Conservation (phyloP, 208 protist genomes). For the Spongospora subterranea region DNA sequence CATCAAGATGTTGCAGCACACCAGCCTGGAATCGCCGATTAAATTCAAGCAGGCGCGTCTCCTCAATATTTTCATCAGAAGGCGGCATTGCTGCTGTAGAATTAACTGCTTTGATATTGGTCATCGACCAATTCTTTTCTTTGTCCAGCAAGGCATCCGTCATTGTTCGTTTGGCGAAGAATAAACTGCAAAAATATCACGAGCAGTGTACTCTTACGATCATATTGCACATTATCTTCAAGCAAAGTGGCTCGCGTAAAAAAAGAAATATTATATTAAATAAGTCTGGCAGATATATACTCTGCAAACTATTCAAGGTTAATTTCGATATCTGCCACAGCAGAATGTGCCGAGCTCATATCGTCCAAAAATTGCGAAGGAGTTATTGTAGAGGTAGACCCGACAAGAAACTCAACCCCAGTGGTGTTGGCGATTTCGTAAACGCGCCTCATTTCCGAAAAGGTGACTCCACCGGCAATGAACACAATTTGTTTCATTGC, state of each 20-base stretch:
- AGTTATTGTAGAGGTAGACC: neutral
- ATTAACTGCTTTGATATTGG: too few species aligned
- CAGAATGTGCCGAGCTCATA: constrained; percentile 16
- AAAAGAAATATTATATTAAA: too few species aligned
- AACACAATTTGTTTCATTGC: neutral
- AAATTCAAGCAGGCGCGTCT: neutral
- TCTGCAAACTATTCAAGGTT: too few species aligned
- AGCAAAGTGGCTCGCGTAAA: too few species aligned
- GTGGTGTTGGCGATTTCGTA: constrained; percentile 11
- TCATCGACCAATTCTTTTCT: too few species aligned
- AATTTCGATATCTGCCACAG: constrained; percentile 52
- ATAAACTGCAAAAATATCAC: too few species aligned
- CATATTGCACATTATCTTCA: too few species aligned
- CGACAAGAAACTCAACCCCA: neutral
- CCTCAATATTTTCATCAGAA: neutral
- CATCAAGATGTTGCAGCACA: constrained; percentile 3
- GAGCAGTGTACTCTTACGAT: too few species aligned
- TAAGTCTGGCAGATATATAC: too few species aligned
- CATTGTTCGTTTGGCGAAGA: too few species aligned
- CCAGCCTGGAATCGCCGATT: constrained; percentile 5
- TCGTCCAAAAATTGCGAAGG: constrained; percentile 33
- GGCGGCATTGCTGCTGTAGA: too few species aligned
- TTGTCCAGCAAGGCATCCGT: too few species aligned
- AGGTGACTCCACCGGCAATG: constrained; percentile 16
- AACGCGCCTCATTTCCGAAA: neutral